These are phyloP conservation scores for Aspergillus jensenii DNA, from an alignment of 2,329 filamentous ascomycete species.

Conservation along the genomic window DNA sequence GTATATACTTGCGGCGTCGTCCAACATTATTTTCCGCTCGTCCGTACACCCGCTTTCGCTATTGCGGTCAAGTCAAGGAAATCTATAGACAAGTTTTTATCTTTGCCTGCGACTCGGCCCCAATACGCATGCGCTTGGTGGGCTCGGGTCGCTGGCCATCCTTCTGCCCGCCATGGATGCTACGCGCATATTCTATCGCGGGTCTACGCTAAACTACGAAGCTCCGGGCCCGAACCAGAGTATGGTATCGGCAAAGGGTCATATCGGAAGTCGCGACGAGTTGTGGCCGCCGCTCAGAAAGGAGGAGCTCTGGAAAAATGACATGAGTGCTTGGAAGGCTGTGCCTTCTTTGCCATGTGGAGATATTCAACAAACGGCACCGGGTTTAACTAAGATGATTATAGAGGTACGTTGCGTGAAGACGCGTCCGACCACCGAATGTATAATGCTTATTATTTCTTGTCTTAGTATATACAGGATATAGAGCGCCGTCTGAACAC, in stretches of 20 bases:
- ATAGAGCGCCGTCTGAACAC: not conserved
- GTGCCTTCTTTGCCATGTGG: not conserved
- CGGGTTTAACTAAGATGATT: not conserved
- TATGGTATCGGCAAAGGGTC: not conserved
- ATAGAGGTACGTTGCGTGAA: not conserved
- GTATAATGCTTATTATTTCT: not conserved
- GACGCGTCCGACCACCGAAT: not conserved
- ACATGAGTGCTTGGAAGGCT: not conserved
- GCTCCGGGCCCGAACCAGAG: not conserved
- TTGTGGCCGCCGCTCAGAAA: not conserved
- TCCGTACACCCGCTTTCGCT: not conserved
- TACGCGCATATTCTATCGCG: conserved; percentile 10
- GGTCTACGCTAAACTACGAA: not conserved
- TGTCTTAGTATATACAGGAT: not conserved
- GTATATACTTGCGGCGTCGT: not conserved
- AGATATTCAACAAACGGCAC: not conserved
- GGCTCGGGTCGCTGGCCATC: conserved; percentile 9
- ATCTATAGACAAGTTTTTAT: not conserved
- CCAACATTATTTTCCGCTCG: not conserved
- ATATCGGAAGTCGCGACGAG: not conserved
- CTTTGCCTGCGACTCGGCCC: conserved; percentile 7
- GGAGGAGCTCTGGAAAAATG: not conserved
- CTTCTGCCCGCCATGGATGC: conserved; percentile 15
- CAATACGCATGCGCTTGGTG: conserved; percentile 16
- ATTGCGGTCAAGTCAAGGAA: not conserved